Conservation (phyloP, 495 filamentous ascomycete species). For the Neurospora cerealis region DNA sequence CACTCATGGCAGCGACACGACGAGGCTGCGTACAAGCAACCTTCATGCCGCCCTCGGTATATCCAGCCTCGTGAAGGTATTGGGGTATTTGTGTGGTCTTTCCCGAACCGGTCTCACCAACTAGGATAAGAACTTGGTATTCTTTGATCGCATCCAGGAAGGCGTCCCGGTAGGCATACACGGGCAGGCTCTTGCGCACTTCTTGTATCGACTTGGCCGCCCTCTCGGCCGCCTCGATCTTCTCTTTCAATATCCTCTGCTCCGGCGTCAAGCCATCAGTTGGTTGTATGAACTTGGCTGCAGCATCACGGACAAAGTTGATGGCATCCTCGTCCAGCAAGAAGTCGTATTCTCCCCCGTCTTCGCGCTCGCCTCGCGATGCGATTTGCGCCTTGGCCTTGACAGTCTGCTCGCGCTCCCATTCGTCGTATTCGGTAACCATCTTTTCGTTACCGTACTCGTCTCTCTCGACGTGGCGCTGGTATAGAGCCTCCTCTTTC, state of each 20-base stretch:
- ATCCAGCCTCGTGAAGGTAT: slow-evolving; percentile 84
- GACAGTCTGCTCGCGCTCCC: slow-evolving; percentile 83
- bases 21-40: slow-evolving; percentile 82
- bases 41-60: slow-evolving; percentile 64
- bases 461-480: slow-evolving; percentile 81
- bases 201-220: slow-evolving; percentile 81
- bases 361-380: slow-evolving; percentile 53
- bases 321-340: slow-evolving; percentile 87
- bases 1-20: slow-evolving; percentile 92
- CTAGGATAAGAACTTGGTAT: slow-evolving; percentile 72
- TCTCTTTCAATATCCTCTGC: slow-evolving; percentile 63
- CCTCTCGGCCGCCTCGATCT: slow-evolving; percentile 79
- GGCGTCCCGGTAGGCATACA: slow-evolving; percentile 70
- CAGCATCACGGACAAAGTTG: slow-evolving; percentile 71
- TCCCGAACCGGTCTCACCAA: slow-evolving; percentile 81
- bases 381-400: slow-evolving; percentile 85
- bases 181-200: slow-evolving; percentile 80
- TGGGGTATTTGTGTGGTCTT: slow-evolving; percentile 88
- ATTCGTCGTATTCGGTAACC: slow-evolving; percentile 91
- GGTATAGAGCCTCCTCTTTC: slow-evolving; percentile 85
- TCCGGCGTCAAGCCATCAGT: slow-evolving; percentile 58
- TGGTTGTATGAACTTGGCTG: slow-evolving; percentile 46
- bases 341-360: slow-evolving; percentile 87
- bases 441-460: slow-evolving; percentile 82
- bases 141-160: slow-evolving; percentile 64